Evolutionary conservation across 225 moss, liverwort and hornwort genomes (phyloP).

Genomic region (Asterella californica): DNA sequence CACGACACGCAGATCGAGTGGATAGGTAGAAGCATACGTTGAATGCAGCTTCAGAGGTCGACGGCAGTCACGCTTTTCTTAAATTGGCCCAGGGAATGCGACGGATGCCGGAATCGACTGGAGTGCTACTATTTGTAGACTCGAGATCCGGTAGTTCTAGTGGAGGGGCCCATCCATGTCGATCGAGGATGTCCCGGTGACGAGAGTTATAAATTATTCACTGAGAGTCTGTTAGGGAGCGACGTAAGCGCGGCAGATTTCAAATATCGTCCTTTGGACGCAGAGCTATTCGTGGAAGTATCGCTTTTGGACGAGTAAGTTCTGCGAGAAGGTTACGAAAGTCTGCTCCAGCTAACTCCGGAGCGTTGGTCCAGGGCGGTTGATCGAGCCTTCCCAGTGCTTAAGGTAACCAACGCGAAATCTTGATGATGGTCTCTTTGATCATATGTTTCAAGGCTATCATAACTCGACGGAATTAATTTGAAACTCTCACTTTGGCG

Average conservation of each 20-base stretch:
- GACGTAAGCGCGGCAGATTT: too few relatives aligned
- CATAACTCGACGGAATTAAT: too few relatives aligned
- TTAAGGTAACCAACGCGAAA: neutral
- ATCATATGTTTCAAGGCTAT: neutral
- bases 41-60: neutral
- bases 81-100: neutral
- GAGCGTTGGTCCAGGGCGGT: neutral
- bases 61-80: neutral
- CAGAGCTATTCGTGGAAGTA: neutral
- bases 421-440: neutral
- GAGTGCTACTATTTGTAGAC: neutral
- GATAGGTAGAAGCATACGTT: neutral
- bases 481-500: too few relatives aligned
- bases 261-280: neutral
- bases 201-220: neutral
- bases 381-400: neutral
- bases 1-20: neutral
- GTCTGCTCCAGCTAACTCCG: neutral
- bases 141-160: too few relatives aligned
- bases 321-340: neutral
- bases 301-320: neutral
- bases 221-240: neutral
- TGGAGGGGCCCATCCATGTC: too few relatives aligned
- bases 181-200: neutral
- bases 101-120: neutral